Base-by-base conservation (phyloP, 2,329 filamentous ascomycete genomes). In the Fusarium praegraminearum region DNA sequence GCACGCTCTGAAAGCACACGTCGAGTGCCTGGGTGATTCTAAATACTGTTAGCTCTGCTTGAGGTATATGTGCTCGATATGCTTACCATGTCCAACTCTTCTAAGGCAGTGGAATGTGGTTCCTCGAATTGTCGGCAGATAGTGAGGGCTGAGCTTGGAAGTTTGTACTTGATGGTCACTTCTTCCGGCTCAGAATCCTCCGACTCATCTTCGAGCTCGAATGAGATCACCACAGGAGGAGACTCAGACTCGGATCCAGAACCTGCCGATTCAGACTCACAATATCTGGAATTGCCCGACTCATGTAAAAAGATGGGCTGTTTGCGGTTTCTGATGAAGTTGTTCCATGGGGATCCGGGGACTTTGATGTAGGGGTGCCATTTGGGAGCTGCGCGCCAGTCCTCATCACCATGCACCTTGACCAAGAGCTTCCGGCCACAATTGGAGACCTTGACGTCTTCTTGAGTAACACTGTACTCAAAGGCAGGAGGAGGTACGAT, bases 271-370 rank as follows among this genome's bases (percentile, higher is more conserved):
- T 45, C 43, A 30, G 43, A 45, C 43, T 45, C 43, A 28, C n/a
- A 45, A 30, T 45, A 18, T 18, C 28, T n/a, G 43, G 28, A 45
- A 7, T 30, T 7, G n/a, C 26, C n/a, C 26, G 24, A 13, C 18
- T n/a, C 22, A 20, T 33, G 9, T 4, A 71, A 22, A 60, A 53
- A 36, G 35, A 53, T 35, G 52, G 63, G 49, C 16, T 46, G 38
- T 4, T 44, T 33, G 20, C 38, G 46, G 44, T 75, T 75, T 32
- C 46, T 69, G 43, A 75, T 64, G 45, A 66, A 73, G 32, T 70
- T 72, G 56, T 74, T 74, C 73, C 73, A 75, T 20, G 65, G 56
- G 12, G 72, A 72, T 7, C 73, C 73, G 12, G 71, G 72, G 2
- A 69, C 50, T 15, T 52, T 62, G 49, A 43, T 67, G 43, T 45